Percentiles rank a stretch among this genome's conserved stretches.
Evolutionary conservation across 371 early-diverging fungal species (phyloP).

Genomic region (Mucor irregularis): DNA sequence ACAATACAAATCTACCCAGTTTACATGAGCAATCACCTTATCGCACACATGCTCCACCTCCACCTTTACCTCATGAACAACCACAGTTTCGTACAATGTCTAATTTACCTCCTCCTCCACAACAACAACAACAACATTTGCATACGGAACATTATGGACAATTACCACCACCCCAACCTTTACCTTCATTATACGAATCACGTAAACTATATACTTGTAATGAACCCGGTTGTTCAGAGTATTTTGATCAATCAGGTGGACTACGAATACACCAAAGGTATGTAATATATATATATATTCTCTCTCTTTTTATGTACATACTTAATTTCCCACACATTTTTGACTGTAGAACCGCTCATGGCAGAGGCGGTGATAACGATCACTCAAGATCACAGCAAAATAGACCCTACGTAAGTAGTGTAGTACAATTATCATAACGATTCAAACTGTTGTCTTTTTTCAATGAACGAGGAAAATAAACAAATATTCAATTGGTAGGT

Average conservation of each 20-base stretch:
- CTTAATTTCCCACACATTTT: neutral
- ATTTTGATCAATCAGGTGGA: constrained; percentile 15
- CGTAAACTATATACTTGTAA: constrained; percentile 22
- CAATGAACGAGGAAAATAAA: too few relatives aligned
- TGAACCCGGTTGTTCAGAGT: constrained; percentile 20
- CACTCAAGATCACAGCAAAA: constrained; percentile 8
- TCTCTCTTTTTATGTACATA: neutral
- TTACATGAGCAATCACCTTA: constrained; percentile 16
- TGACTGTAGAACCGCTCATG: constrained; percentile 14
- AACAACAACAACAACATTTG: constrained; percentile 2
- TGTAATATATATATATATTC: neutral
- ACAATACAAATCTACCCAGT: constrained; percentile 4
- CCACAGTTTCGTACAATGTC: neutral
- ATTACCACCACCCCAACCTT: neutral
- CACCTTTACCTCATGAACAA: neutral
- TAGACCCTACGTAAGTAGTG: constrained; percentile 29
- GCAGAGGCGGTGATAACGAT: constrained; percentile 1
- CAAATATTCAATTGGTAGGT: constrained; percentile 17
- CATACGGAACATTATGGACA: neutral
- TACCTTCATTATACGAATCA: constrained; percentile 14
- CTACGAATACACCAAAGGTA: constrained; percentile 30
- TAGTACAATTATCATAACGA: too few relatives aligned
- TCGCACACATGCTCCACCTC: constrained; percentile 1
- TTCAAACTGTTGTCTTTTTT: too few relatives aligned
- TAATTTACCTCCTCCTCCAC: neutral